Evolutionary conservation across 2,329 filamentous ascomycete genomes (phyloP), one percentile per base, ranked within the genome.

Genomic region (Cladosporium phlei): DNA sequence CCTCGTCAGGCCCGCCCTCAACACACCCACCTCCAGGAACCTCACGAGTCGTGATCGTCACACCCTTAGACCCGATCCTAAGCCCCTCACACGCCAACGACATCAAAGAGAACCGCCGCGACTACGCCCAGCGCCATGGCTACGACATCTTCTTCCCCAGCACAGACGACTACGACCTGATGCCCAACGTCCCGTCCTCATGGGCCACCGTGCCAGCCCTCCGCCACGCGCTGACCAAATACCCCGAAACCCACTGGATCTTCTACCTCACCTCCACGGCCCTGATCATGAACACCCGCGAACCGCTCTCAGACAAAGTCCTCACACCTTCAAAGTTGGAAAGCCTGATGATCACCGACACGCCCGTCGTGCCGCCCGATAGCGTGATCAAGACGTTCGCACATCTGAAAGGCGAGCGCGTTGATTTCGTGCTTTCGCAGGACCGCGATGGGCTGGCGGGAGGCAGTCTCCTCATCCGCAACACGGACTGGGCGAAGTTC

Each of bases 371-470:
- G 7, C 93, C 91, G 2, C 93, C 94, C 0, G 88, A 96, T 69
- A 95, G 88, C 69, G 90, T 98, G 58, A 97, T 98, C 70, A 91
- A 87, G 73, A 97, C 94, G 0, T 95, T 95, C 63, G 73, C 78
- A 12, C 84, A 95, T 61, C 72, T 95, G n/a, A 82, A 80, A 52
- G 83, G 82, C 27, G 75, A 85, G 34, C 79, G 89, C 47, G 82
- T 95, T 32, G 86, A 95, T 55, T 74, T 97, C 11, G 77, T 96
- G 29, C 66, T 96, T 28, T 85, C 86, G 5, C 89, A 96, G 68
- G 93, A 98, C 62, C 79, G 78, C 38, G 83, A 86, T 27, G 90
- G 91, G 5, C 64, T 98, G 44, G 80, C 81, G 20, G 77, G 82
- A 12, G 81, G 80, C 9, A 95, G 88, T 67, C 85, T 95, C 52